phyloP scores from a whole-genome alignment of 371 early-diverging fungal genomes.

The Rhizopus microsporus region DNA sequence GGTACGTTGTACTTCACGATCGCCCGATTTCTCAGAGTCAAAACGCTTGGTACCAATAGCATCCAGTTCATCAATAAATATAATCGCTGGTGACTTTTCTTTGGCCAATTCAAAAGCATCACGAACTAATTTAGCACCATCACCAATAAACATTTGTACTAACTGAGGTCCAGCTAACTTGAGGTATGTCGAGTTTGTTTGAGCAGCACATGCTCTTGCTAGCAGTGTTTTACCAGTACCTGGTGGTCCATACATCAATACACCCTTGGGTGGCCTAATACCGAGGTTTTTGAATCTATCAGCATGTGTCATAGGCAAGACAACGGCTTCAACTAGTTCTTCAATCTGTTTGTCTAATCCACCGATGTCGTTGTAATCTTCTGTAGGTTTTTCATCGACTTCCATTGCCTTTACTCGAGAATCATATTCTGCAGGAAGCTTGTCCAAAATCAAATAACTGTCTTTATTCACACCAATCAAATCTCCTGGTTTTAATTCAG shows the following conservation, averaged over 20 bases:
- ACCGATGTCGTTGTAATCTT: constrained; percentile 99
- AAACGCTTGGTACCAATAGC: constrained; percentile 99
- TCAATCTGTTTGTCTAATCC: constrained; percentile 99
- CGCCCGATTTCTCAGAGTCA: constrained; percentile 98
- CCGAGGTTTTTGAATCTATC: constrained; percentile 97
- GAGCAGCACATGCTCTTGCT: constrained; percentile 98
- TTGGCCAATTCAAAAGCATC: constrained; percentile 99
- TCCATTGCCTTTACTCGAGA: constrained; percentile 99
- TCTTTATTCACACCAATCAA: constrained; percentile 99
- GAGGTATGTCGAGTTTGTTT: constrained; percentile 95
- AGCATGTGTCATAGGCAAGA: constrained; percentile 97
- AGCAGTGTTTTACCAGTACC: constrained; percentile 97
- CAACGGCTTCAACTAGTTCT: constrained; percentile 98
- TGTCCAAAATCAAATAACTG: constrained; percentile 97
- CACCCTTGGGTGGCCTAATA: constrained; percentile 98
- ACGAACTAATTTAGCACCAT: constrained; percentile 98
- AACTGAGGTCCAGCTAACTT: constrained; percentile 98
- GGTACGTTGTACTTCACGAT: constrained; percentile 99
- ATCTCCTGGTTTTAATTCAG: constrained; percentile 96
- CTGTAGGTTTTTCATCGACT: constrained; percentile 99
- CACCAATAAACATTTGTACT: constrained; percentile 99
- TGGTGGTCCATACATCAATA: constrained; percentile 99
- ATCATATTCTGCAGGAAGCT: constrained; percentile 99
- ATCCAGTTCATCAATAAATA: constrained; percentile 99
- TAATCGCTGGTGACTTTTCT: constrained; percentile 99